A percentile compares a stretch with the other conserved stretches of the same genome.
Conservation (phyloP, 2,329 filamentous ascomycete genomes). For the Ustulina deusta region DNA sequence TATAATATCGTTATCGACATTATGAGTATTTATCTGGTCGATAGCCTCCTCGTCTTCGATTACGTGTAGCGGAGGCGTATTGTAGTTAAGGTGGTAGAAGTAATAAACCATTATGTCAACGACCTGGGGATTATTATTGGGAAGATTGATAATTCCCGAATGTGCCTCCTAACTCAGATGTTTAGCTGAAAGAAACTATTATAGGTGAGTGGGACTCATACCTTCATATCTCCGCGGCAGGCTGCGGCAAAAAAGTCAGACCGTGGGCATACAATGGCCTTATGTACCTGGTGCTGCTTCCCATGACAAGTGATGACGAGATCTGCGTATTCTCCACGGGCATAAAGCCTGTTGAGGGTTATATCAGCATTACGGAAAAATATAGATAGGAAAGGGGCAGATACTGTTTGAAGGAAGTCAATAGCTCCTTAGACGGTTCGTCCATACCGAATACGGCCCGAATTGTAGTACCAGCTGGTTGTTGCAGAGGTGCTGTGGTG, state of each 20-base stretch:
- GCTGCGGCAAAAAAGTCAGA: conserved; percentile 29
- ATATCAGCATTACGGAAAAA: background rate
- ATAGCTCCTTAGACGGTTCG: conserved; percentile 7
- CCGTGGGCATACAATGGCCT: conserved; percentile 30
- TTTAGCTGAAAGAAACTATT: no score
- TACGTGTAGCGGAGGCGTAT: background rate
- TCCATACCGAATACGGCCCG: background rate
- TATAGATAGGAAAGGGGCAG: background rate
- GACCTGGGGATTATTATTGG: background rate
- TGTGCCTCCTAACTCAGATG: background rate
- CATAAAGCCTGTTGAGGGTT: background rate
- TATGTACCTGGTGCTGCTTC: conserved; percentile 11
- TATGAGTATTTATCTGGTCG: background rate
- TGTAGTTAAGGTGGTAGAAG: background rate
- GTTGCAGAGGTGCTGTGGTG: background rate
- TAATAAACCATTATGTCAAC: conserved; percentile 2
- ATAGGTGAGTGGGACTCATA: no score
- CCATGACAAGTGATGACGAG: background rate
- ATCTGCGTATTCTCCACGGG: conserved; percentile 5
- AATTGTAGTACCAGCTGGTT: background rate
- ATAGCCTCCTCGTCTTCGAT: background rate
- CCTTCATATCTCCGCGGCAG: conserved; percentile 2
- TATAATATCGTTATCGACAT: background rate
- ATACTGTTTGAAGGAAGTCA: background rate
- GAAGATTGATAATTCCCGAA: background rate